Evolutionary conservation across 257 asterid genomes (phyloP).

Genomic region (Primulina tabacum): DNA sequence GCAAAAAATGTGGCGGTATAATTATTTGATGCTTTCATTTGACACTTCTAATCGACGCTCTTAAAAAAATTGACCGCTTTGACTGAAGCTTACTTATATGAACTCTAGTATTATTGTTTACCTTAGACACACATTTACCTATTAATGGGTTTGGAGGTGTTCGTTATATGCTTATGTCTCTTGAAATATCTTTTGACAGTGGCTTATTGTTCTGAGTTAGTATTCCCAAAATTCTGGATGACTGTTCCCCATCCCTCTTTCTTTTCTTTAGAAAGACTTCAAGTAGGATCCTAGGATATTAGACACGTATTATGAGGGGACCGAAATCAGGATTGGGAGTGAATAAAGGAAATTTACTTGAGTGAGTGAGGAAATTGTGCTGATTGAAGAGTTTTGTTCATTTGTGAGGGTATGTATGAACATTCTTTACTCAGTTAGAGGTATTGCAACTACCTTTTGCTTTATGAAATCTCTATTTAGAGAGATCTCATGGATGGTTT

Average conservation of each 20-base stretch:
- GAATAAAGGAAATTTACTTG: neutral
- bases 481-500: neutral
- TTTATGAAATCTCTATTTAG: neutral
- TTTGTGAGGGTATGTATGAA: neutral
- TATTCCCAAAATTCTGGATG: neutral
- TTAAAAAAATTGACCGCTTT: neutral
- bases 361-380: neutral
- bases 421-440: constrained; percentile 2
- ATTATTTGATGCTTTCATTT: constrained; percentile 12
- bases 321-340: neutral
- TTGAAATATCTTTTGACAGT: neutral
- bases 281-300: constrained; percentile 1
- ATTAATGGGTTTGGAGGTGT: neutral
- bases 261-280: constrained; percentile 2
- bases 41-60: neutral
- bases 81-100: neutral
- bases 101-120: neutral
- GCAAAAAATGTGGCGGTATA: constrained; percentile 23
- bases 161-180: neutral
- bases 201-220: neutral
- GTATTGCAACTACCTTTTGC: neutral
- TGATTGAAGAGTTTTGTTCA: neutral
- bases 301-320: neutral
- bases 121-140: too few relatives aligned
- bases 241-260: neutral